Conservation (phyloP, 2,329 filamentous ascomycete genomes). For the Fonsecaea nubica region DNA sequence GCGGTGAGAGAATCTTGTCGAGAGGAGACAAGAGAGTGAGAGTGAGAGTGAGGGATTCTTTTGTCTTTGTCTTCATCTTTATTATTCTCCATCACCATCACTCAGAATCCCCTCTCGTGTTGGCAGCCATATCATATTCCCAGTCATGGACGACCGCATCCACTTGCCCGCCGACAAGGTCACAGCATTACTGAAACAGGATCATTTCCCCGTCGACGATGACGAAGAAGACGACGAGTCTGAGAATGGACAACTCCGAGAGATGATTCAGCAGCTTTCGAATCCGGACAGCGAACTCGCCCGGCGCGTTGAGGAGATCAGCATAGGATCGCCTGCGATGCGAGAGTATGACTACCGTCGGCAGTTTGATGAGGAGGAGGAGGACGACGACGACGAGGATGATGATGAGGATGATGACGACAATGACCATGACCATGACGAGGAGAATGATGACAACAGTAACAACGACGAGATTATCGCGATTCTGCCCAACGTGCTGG, state of each 20-base stretch:
- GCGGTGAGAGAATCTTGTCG: background rate
- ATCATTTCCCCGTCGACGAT: background rate
- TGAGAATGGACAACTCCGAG: background rate
- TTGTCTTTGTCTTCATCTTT: no score
- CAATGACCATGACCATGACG: no score
- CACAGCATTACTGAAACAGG: constrained; percentile 7
- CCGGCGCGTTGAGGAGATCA: constrained; percentile 2
- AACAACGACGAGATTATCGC: background rate
- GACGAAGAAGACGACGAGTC: background rate
- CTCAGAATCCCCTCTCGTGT: background rate
- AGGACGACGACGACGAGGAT: background rate
- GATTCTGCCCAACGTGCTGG: constrained; percentile 4
- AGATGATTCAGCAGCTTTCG: constrained; percentile 2
- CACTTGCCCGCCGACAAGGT: background rate
- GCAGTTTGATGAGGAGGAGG: no score
- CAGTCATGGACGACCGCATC: constrained; percentile 8
- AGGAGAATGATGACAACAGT: no score
- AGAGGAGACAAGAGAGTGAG: no score
- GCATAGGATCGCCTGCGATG: background rate
- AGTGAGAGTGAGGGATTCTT: no score
- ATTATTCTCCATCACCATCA: background rate
- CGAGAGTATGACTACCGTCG: background rate
- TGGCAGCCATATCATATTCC: background rate
- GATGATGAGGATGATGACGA: background rate
- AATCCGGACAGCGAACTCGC: background rate